Evolutionary conservation across 2,329 filamentous ascomycete species (phyloP).

Genomic region (Aspergillus nomiae): DNA sequence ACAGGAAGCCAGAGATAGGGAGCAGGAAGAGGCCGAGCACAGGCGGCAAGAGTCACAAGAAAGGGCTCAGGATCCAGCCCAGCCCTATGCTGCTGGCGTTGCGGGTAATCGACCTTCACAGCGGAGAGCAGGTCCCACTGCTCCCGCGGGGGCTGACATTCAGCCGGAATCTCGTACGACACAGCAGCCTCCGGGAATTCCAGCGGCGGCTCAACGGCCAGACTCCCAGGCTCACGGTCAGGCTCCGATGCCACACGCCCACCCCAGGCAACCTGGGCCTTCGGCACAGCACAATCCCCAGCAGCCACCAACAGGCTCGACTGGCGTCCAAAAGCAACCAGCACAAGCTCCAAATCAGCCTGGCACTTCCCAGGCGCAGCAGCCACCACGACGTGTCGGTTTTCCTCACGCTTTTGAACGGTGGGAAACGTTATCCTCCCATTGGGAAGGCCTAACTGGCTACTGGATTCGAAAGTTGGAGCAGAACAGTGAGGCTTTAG

Average conservation of each 20-base stretch:
- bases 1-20: slow-evolving; percentile 61
- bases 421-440: slow-evolving; percentile 94
- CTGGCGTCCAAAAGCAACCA: slow-evolving; percentile 22
- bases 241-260: slow-evolving; percentile 13
- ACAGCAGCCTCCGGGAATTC: slow-evolving; percentile 9
- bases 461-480: slow-evolving; percentile 96
- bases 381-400: slow-evolving; percentile 57
- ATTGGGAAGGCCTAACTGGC: slow-evolving; percentile 96
- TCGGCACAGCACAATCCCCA: slow-evolving; percentile 27
- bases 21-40: slow-evolving; percentile 55
- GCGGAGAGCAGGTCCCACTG: slow-evolving; percentile 16
- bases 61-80: slow-evolving; percentile 31
- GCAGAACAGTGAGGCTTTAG: slow-evolving; percentile 83
- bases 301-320: slow-evolving; percentile 22
- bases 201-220: slow-evolving; percentile 17
- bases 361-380: slow-evolving; percentile 33
- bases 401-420: slow-evolving; percentile 97
- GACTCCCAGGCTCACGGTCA: slow-evolving; percentile 21
- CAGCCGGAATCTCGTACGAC: slow-evolving; percentile 14
- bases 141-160: slow-evolving; percentile 12
- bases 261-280: slow-evolving; percentile 19
- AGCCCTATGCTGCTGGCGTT: slow-evolving; percentile 49
- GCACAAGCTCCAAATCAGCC: slow-evolving; percentile 30
- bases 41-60: slow-evolving; percentile 42
- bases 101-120: slow-evolving; percentile 31